Conservation (phyloP, 495 filamentous ascomycete species). For the Podospora australis region DNA sequence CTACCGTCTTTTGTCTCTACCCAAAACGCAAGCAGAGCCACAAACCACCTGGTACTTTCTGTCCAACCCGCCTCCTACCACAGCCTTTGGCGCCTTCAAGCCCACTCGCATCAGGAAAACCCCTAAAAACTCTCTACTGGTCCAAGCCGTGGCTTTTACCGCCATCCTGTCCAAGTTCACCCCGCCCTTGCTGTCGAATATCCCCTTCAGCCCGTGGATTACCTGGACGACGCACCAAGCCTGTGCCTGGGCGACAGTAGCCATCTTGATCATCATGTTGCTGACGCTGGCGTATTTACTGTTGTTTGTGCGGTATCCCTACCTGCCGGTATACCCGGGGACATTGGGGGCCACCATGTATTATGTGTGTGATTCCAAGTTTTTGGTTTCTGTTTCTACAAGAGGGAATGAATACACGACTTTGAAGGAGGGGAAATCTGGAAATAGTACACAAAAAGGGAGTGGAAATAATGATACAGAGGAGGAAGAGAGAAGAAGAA, state of each 20-base stretch:
- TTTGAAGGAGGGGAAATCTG: background rate
- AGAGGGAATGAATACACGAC: background rate
- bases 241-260: conserved; percentile 3
- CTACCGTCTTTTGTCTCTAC: background rate
- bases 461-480: background rate
- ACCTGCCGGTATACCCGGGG: background rate
- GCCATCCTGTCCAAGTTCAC: conserved; percentile 7
- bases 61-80: background rate
- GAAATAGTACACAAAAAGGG: background rate
- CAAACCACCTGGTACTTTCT: background rate
- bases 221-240: conserved; percentile 5
- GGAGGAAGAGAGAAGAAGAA: background rate
- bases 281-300: conserved; percentile 1
- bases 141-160: background rate
- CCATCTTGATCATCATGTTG: conserved; percentile 1
- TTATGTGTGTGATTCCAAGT: background rate
- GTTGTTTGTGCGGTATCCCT: background rate
- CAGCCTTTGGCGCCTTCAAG: background rate
- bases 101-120: background rate
- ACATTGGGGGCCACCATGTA: background rate
- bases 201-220: conserved; percentile 9
- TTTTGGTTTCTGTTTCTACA: background rate
- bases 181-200: conserved; percentile 3
- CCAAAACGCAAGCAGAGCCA: background rate
- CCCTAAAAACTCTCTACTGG: background rate